A percentile compares a stretch with the other conserved stretches of the same genome.
Evolutionary conservation across 345 rosid species (phyloP).

Genomic region (Populus nigra): DNA sequence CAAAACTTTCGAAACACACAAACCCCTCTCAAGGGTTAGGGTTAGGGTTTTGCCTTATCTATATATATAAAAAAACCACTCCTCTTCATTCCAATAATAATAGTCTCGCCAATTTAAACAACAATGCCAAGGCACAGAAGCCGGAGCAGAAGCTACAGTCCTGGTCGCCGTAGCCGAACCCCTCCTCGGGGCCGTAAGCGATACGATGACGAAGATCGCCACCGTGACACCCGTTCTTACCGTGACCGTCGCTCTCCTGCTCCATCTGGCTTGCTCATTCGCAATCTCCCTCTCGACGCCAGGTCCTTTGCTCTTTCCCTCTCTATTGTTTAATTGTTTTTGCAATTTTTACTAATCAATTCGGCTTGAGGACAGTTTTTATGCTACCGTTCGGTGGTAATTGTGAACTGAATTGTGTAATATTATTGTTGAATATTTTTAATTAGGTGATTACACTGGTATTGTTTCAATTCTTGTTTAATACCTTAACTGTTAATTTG

Average conservation of each 20-base stretch:
- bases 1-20: slow-evolving; percentile 28
- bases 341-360: not conserved
- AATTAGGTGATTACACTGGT: not conserved
- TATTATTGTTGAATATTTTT: not conserved
- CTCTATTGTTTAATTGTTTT: not conserved
- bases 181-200: slow-evolving; percentile 59
- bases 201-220: slow-evolving; percentile 51
- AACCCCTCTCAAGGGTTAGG: slow-evolving; percentile 12
- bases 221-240: slow-evolving; percentile 44
- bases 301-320: slow-evolving; percentile 43
- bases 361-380: not conserved
- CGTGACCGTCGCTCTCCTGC: slow-evolving; percentile 76
- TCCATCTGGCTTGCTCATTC: slow-evolving; percentile 88
- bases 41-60: slow-evolving; percentile 32
- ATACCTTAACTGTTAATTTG: not conserved
- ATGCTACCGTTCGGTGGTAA: not conserved
- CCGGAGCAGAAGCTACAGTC: slow-evolving; percentile 79
- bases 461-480: not conserved
- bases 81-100: not conserved
- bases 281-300: slow-evolving; percentile 89
- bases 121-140: slow-evolving; percentile 67
- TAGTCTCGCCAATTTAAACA: not conserved
- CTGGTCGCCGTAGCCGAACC: slow-evolving; percentile 62
- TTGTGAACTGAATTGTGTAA: not conserved
- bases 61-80: not conserved